Base-by-base conservation (phyloP, 306 rosid genomes). In the Cicer arietinum region DNA sequence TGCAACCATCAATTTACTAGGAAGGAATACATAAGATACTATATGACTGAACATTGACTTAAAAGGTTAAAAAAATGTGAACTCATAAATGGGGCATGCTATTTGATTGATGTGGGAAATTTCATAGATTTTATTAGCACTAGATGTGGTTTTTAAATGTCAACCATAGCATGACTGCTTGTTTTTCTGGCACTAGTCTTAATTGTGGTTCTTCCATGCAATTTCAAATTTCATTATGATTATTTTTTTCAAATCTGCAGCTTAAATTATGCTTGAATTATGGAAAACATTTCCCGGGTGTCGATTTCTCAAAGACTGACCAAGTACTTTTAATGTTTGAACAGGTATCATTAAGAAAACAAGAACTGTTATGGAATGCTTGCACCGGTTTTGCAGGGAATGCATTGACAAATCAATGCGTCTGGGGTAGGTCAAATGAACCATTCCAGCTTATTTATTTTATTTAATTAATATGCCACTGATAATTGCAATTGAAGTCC, bases 321-420 rank as follows among this genome's bases (percentile, higher is more conserved):
- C 14, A 14, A 16, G 18, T n/a, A 43, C 8, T 64, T 72, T 56
- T 39, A 7, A 39, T 79, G 68, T 52, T 57, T 75, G 58, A 47
- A 79, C 84, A 85, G 98, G 98, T 39, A 93, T 93, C 67, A 93
- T 93, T 56, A 93, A 91, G 89, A 93, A 93, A 81, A 93, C 98
- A 37, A 84, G 98, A 73, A 93, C 98, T 61, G 98, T 93, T 30
- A 93, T 93, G 98, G 98, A 93, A 86, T 93, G 98, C 85, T 77
- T 93, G 83, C 98, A 93, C 88, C 91, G 98, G 60, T 93, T 93
- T 81, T 93, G 98, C 82, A 85, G 98, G 92, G 98, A 90, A 84
- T 91, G 98, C 90, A 93, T 93, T 80, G 98, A 93, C 87, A 93
- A 91, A 76, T 93, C 98, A 7, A 93, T 93, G 98, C 87, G 98